A percentile compares a stretch with the other conserved stretches of the same genome.
Evolutionary conservation across 768 basidiomycete genomes (phyloP).

Genomic region (Leccinum subtestaceum): DNA sequence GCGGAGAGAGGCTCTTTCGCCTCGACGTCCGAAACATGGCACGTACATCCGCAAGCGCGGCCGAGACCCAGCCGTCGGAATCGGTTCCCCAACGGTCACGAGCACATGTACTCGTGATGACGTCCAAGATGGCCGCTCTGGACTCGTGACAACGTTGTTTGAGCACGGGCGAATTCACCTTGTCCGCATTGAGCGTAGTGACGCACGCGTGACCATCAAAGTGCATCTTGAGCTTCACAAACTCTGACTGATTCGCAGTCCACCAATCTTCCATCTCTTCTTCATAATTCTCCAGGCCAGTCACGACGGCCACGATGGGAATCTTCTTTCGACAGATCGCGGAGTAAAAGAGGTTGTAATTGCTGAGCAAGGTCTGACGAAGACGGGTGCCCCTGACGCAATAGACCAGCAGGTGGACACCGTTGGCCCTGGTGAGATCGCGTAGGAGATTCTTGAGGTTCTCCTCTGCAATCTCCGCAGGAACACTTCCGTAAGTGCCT

Average conservation of each 20-base stretch:
- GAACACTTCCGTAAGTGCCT: constrained; percentile 28
- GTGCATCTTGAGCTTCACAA: constrained; percentile 29
- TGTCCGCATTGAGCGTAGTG: constrained; percentile 34
- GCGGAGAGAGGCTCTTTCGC: constrained; percentile 4
- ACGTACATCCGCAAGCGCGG: constrained; percentile 24
- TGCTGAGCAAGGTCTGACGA: constrained; percentile 26
- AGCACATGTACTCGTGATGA: constrained; percentile 21
- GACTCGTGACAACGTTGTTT: constrained; percentile 29
- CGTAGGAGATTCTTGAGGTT: constrained; percentile 24
- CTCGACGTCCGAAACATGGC: constrained; percentile 18
- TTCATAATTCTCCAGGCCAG: constrained; percentile 38
- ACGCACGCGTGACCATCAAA: constrained; percentile 39
- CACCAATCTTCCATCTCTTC: constrained; percentile 32
- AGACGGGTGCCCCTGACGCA: constrained; percentile 34
- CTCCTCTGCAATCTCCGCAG: constrained; percentile 29
- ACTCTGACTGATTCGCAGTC: constrained; percentile 30
- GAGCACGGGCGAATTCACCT: constrained; percentile 29
- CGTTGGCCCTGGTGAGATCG: constrained; percentile 26
- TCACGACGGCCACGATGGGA: constrained; percentile 37
- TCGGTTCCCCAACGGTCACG: constrained; percentile 25
- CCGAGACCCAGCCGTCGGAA: constrained; percentile 20
- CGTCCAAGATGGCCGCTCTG: constrained; percentile 15
- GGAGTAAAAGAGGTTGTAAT: constrained; percentile 39
- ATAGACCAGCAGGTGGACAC: constrained; percentile 32
- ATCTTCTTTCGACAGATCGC: constrained; percentile 36